phyloP scores from a whole-genome alignment of 108 stramenopile genomes.

The Aurantiochytrium sp. region DNA sequence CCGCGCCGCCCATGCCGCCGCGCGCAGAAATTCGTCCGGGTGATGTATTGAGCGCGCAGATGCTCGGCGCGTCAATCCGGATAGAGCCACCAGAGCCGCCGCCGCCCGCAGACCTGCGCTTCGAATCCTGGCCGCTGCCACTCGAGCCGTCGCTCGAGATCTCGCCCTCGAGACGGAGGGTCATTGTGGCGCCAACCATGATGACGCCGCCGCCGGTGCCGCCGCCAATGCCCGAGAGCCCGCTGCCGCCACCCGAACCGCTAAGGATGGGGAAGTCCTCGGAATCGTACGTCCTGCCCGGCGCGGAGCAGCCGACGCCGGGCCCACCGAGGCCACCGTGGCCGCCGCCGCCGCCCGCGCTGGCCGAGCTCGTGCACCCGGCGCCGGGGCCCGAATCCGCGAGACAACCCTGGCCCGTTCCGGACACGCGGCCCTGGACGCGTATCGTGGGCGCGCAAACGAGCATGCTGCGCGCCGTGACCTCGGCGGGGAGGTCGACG shows the following conservation, averaged over 20 bases:
- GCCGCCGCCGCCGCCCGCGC: slow-evolving; percentile 16
- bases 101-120: slow-evolving; percentile 7
- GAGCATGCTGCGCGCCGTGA: not conserved
- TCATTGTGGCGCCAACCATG: not conserved
- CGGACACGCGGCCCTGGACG: not conserved
- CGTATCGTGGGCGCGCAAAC: not conserved
- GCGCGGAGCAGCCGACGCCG: slow-evolving; percentile 16
- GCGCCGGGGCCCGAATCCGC: slow-evolving; percentile 9
- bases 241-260: not conserved
- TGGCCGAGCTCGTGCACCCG: not conserved
- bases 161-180: not conserved
- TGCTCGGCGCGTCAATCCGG: not conserved
- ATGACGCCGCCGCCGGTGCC: slow-evolving; percentile 4
- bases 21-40: not conserved
- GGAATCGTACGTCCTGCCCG: not conserved
- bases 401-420: not conserved
- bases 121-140: not conserved
- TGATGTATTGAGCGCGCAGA: not conserved
- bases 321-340: not conserved
- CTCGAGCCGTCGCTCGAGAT: not conserved
- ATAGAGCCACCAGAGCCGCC: slow-evolving; percentile 17
- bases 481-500: not conserved
- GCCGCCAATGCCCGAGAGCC: not conserved
- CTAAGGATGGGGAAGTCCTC: not conserved
- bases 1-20: not conserved